Conservation (phyloP, 345 rosid species). For the Geranium brycei region DNA sequence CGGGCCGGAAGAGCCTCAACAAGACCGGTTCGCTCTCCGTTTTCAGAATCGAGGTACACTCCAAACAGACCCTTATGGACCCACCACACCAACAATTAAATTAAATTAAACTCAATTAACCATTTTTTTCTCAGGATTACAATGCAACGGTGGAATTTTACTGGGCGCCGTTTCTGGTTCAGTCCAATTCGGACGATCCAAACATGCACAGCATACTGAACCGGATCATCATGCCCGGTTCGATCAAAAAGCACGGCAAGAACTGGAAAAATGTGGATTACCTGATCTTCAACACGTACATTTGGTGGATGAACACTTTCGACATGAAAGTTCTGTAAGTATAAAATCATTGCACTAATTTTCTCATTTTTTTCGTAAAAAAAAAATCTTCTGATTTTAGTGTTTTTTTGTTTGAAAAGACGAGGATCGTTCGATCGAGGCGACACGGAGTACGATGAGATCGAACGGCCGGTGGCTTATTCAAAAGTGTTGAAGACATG, state of each 20-base stretch:
- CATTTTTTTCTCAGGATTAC: slow-evolving; percentile 13
- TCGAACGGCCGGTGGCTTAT: slow-evolving; percentile 63
- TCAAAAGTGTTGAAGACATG: slow-evolving; percentile 46
- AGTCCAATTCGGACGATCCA: slow-evolving; percentile 28
- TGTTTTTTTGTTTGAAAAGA: slow-evolving; percentile 15
- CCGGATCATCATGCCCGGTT: slow-evolving; percentile 23
- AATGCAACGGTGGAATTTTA: slow-evolving; percentile 25
- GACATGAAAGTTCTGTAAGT: slow-evolving; percentile 45
- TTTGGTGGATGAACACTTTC: slow-evolving; percentile 30
- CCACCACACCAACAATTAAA: no score
- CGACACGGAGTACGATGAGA: slow-evolving; percentile 54
- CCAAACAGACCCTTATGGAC: neutral
- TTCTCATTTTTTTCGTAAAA: no score
- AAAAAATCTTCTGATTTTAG: no score
- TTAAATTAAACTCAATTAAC: no score
- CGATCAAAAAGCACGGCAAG: slow-evolving; percentile 21
- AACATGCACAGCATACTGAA: slow-evolving; percentile 22
- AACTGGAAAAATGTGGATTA: slow-evolving; percentile 24
- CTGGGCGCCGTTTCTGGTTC: slow-evolving; percentile 28
- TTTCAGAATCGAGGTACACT: slow-evolving; percentile 57
- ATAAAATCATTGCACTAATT: no score
- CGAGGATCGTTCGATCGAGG: slow-evolving; percentile 83
- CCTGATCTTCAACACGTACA: slow-evolving; percentile 24
- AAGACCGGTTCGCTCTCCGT: slow-evolving; percentile 47
- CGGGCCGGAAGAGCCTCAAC: slow-evolving; percentile 53